A percentile compares a stretch with the other conserved stretches of the same genome.
phyloP scores from a whole-genome alignment of 2,329 filamentous ascomycete species.

The Remersonia thermophila region DNA sequence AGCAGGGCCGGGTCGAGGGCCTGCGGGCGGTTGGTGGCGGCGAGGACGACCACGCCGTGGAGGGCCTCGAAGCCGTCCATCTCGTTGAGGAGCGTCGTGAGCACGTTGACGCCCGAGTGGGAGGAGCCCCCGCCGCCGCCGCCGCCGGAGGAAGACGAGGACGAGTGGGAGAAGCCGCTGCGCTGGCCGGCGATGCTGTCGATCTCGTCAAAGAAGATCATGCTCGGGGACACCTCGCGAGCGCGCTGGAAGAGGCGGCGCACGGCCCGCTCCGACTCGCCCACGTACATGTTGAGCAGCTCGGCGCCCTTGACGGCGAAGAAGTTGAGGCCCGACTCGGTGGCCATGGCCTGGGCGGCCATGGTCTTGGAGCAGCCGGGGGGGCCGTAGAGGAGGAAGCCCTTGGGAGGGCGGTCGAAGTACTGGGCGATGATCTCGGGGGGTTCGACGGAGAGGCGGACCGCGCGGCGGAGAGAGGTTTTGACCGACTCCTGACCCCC shows the following conservation, averaged over 20 bases:
- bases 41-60: constrained; percentile 73
- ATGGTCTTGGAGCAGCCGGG: constrained; percentile 93
- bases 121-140: background rate
- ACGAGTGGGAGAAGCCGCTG: constrained; percentile 33
- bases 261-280: constrained; percentile 79
- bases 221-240: constrained; percentile 71
- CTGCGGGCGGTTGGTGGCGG: constrained; percentile 84
- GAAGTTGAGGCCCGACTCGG: constrained; percentile 84
- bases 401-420: constrained; percentile 54
- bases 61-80: constrained; percentile 90
- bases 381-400: constrained; percentile 79
- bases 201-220: constrained; percentile 96
- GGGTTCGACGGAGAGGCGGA: constrained; percentile 26
- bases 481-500: constrained; percentile 75
- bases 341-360: constrained; percentile 80
- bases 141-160: too few relatives aligned
- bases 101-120: constrained; percentile 57
- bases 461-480: constrained; percentile 39
- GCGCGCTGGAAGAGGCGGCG: constrained; percentile 79
- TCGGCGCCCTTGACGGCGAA: constrained; percentile 89
- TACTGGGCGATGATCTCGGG: constrained; percentile 23
- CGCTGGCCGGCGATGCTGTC: constrained; percentile 62
- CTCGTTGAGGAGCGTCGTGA: constrained; percentile 82
- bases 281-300: constrained; percentile 92
- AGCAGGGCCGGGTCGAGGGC: constrained; percentile 75